Evolutionary conservation across 805 yeast species (phyloP), one percentile per base, ranked within the genome.

Genomic region (Ogataea degrootiae): DNA sequence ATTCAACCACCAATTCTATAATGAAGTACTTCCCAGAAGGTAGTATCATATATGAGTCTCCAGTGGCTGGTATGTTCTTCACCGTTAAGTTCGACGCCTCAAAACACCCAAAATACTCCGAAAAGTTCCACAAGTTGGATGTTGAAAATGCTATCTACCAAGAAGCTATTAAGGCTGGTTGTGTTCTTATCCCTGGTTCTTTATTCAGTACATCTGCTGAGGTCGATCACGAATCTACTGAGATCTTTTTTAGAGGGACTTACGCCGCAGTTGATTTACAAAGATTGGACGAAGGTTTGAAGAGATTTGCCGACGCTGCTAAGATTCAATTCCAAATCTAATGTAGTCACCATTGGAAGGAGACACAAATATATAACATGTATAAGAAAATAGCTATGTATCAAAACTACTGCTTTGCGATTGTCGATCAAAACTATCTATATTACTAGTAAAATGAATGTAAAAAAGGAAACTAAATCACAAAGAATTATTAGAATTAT

Each of bases 1-100:
- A 94, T 63, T 82, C 80, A 54, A 87, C 96, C 40, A 78, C 89
- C 54, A 94, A 87, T 60, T 76, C 95, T 6, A 70, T 91, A 57
- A 71, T 69, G 58, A 76, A 81, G 57, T 72, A 76, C 66, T 65
- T 85, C 62, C 85, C 85, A 48, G 53, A 60, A 44, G 69, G 66
- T 36, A 61, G 71, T 38, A 66, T 73, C 38, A 57, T 63, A 34
- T 74, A 66, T 54, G 67, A 66, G 44, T 79, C 85, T 39, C 96
- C 96, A 34, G 80, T 78, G 38, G 95, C 95, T 3, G 96, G 96
- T 64, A 87, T 87, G 96, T 87, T 87, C 68, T 83, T 87, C 70
- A 84, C 91, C 49, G 75, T 86, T 49, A 69, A 70, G 29, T 70
- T 90, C 43, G 95, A 88, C 64, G 87, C 89, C 36, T 65, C 89